These are phyloP conservation scores for Triglochin maritima DNA, from an alignment of 106 monocot species.

Conservation along the genomic window DNA sequence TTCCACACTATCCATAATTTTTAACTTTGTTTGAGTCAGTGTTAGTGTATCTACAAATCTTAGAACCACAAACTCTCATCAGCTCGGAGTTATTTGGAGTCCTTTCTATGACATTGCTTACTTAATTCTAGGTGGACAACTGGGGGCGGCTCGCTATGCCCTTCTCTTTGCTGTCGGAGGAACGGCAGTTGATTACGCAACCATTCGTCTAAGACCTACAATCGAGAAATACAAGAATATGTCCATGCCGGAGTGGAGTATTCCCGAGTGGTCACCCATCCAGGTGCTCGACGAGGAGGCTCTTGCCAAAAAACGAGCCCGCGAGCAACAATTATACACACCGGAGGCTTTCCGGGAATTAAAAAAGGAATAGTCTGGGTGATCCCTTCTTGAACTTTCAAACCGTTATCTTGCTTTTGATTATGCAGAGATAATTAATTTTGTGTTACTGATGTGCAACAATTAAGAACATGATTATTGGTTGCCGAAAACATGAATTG, in stretches of 20 bases:
- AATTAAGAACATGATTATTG: no score
- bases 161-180: conserved; percentile 54
- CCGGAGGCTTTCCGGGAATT: conserved; percentile 32
- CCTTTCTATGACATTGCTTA: neutral
- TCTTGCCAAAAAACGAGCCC: conserved; percentile 66
- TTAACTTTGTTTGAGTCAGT: neutral
- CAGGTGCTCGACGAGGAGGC: conserved; percentile 83
- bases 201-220: conserved; percentile 33
- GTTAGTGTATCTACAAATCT: neutral
- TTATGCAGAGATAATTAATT: neutral
- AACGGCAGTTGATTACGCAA: conserved; percentile 57
- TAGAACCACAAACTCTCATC: neutral
- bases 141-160: conserved; percentile 60
- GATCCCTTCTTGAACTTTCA: neutral
- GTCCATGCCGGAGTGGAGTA: conserved; percentile 14
- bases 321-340: conserved; percentile 43
- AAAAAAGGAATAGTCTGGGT: conserved; percentile 47
- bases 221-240: conserved; percentile 12
- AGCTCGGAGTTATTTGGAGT: neutral
- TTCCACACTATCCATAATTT: neutral
- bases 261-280: conserved; percentile 89
- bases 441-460: no score
- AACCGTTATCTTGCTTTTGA: neutral
- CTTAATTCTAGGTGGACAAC: conserved; percentile 51
- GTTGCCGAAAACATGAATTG: no score